These are phyloP conservation scores for Diaporthe citri DNA, from an alignment of 2,329 filamentous ascomycete species.

Conservation along the genomic window DNA sequence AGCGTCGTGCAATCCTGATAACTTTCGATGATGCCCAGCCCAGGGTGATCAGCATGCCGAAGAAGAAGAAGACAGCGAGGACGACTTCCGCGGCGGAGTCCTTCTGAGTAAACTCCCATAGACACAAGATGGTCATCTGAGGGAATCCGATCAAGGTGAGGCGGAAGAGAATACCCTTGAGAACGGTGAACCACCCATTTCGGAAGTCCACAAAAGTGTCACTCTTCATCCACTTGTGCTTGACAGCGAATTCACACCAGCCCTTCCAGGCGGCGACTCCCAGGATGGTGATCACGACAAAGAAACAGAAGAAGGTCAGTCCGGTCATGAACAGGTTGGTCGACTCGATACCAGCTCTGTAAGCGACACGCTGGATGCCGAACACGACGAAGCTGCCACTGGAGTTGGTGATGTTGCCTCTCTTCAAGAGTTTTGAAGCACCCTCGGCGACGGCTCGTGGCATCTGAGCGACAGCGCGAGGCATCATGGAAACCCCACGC, in stretches of 20 bases:
- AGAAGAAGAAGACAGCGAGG: conserved; percentile 88
- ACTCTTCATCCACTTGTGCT: conserved; percentile 80
- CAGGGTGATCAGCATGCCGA: conserved; percentile 82
- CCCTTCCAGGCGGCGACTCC: conserved; percentile 85
- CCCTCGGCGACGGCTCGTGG: conserved; percentile 21
- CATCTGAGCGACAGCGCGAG: conserved; percentile 53
- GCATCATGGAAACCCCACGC: conserved; percentile 67
- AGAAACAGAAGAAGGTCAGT: conserved; percentile 87
- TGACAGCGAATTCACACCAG: conserved; percentile 80
- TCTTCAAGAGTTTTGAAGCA: conserved; percentile 61
- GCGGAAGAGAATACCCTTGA: conserved; percentile 95
- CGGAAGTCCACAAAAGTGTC: conserved; percentile 95
- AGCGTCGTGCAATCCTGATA: conserved; percentile 87
- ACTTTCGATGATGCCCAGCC: conserved; percentile 92
- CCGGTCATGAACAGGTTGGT: conserved; percentile 96
- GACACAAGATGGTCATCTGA: conserved; percentile 88
- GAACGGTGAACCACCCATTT: conserved; percentile 90
- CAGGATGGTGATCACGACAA: conserved; percentile 80
- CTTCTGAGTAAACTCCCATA: conserved; percentile 91
- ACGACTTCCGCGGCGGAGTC: conserved; percentile 91
- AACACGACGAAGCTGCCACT: conserved; percentile 74
- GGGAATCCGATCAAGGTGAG: conserved; percentile 92
- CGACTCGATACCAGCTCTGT: conserved; percentile 84
- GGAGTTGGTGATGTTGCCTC: conserved; percentile 64
- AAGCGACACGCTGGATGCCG: conserved; percentile 91